Conservation (phyloP, 2,329 filamentous ascomycete species). For the Aureobasidium pullulans region DNA sequence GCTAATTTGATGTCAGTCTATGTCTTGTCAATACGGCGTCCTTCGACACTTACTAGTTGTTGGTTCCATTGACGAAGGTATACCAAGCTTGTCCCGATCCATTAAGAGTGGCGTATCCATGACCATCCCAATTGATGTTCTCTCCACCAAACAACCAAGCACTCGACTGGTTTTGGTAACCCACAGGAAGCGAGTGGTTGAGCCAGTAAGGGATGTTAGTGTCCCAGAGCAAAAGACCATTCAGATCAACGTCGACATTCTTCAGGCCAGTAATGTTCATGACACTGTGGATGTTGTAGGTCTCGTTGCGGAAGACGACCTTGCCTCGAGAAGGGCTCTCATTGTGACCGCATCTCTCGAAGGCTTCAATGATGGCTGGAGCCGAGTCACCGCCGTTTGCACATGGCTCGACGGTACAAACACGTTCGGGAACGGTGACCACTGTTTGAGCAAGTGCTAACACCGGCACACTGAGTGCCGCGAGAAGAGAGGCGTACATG, state of each 20-base stretch:
- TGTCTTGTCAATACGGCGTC: neutral
- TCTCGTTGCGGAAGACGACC: conserved; percentile 44
- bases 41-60: conserved; percentile 32
- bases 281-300: conserved; percentile 43
- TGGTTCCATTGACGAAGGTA: conserved; percentile 35
- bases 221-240: conserved; percentile 40
- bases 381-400: conserved; percentile 22
- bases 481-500: conserved; percentile 7
- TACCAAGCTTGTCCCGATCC: conserved; percentile 58
- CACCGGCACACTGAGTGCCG: neutral
- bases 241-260: conserved; percentile 43
- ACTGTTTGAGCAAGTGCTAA: neutral
- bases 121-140: conserved; percentile 43
- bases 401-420: conserved; percentile 15
- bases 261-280: conserved; percentile 43
- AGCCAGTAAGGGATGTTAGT: conserved; percentile 46
- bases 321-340: conserved; percentile 32
- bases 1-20: neutral
- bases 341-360: conserved; percentile 41
- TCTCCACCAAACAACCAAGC: conserved; percentile 50
- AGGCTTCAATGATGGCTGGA: conserved; percentile 45
- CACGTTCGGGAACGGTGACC: conserved; percentile 1
- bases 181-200: conserved; percentile 42
- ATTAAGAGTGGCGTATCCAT: conserved; percentile 47
- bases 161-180: conserved; percentile 50